phyloP scores from a whole-genome alignment of 1,284 basidiomycete species.

The Trametes versicolor region DNA sequence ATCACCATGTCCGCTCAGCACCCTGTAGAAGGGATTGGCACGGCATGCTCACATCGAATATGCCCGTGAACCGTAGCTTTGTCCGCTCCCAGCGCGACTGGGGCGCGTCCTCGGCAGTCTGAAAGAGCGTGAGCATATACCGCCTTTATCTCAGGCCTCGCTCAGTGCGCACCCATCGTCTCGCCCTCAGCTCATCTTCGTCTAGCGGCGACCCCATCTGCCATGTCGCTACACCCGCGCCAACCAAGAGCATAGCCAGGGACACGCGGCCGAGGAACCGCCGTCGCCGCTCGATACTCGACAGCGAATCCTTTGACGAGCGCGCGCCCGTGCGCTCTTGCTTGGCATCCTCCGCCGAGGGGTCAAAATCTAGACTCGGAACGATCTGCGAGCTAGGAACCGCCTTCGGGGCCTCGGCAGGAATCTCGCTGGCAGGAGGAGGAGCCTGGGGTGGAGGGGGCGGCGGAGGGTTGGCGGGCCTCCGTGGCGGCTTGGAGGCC shows the following conservation, averaged over 20 bases:
- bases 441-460: constrained; percentile 27
- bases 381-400: constrained; percentile 33
- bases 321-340: constrained; percentile 68
- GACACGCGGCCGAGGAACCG: constrained; percentile 62
- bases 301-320: constrained; percentile 76
- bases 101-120: constrained; percentile 67
- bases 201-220: constrained; percentile 48
- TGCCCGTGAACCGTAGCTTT: constrained; percentile 62
- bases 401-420: constrained; percentile 26
- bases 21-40: constrained; percentile 5
- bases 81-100: constrained; percentile 70
- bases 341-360: constrained; percentile 35
- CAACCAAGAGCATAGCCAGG: constrained; percentile 57
- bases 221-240: constrained; percentile 54
- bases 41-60: constrained; percentile 66
- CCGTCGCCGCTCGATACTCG: constrained; percentile 77
- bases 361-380: constrained; percentile 44
- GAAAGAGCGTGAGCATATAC: constrained; percentile 15
- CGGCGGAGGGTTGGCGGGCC: constrained; percentile 27
- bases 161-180: constrained; percentile 52
- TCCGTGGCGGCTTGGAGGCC: constrained; percentile 37
- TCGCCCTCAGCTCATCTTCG: constrained; percentile 47
- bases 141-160: neutral
- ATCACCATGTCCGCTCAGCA: constrained; percentile 6
- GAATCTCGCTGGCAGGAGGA: constrained; percentile 22